A percentile compares a stretch with the other conserved stretches of the same genome.
These are phyloP conservation scores for Colletotrichum ledebouriae DNA, from an alignment of 2,329 filamentous ascomycete genomes.

Conservation along the genomic window DNA sequence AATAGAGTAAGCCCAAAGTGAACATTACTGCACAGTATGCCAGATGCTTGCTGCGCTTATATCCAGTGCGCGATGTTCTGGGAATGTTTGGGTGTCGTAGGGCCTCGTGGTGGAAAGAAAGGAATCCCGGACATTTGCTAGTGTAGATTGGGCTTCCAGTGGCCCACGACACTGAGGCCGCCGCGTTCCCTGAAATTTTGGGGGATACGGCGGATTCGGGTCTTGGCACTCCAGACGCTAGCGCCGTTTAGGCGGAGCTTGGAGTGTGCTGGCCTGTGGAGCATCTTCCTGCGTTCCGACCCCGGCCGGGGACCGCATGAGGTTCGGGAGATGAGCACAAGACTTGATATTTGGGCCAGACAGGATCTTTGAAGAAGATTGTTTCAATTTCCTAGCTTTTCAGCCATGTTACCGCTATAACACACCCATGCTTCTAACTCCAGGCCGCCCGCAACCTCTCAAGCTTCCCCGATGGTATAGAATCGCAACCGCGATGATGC, in stretches of 20 bases:
- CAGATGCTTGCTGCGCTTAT: conserved; percentile 6
- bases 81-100: conserved; percentile 32
- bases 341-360: background rate
- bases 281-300: conserved; percentile 17
- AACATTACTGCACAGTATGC: background rate
- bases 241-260: conserved; percentile 28
- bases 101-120: conserved; percentile 23
- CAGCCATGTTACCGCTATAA: no score
- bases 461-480: conserved; percentile 12
- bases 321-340: conserved; percentile 25
- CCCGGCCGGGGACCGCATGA: conserved; percentile 18
- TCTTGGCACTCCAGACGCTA: conserved; percentile 26
- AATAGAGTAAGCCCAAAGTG: background rate
- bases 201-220: conserved; percentile 32
- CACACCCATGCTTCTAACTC: no score
- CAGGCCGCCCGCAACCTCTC: background rate
- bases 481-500: conserved; percentile 5
- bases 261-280: conserved; percentile 34
- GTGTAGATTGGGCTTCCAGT: conserved; percentile 36
- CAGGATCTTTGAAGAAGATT: no score
- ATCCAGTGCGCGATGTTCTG: conserved; percentile 18
- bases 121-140: conserved; percentile 31
- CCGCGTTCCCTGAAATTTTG: conserved; percentile 36
- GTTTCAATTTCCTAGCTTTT: no score
- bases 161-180: conserved; percentile 31